These are phyloP conservation scores for Aspergillus glaucus DNA, from an alignment of 2,329 filamentous ascomycete species.

Conservation along the genomic window DNA sequence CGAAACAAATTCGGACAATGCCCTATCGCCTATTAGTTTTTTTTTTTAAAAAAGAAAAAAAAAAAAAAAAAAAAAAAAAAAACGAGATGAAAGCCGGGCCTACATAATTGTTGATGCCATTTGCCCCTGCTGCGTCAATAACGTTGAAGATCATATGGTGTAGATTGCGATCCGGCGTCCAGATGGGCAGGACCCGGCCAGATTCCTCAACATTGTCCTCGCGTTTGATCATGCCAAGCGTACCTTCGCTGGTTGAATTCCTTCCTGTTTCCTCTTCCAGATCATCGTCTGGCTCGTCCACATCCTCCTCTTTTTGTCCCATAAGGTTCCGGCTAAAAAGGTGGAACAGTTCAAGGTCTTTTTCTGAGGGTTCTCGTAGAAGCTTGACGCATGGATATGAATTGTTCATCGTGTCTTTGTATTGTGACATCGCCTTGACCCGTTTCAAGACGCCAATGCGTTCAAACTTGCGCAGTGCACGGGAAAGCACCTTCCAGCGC, in stretches of 20 bases:
- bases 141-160: conserved; percentile 49
- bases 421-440: conserved; percentile 38
- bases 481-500: conserved; percentile 36
- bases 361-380: conserved; percentile 34
- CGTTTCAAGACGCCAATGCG: conserved; percentile 41
- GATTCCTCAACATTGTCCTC: conserved; percentile 22
- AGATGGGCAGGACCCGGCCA: conserved; percentile 43
- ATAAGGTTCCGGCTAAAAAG: conserved; percentile 26
- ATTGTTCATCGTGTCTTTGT: conserved; percentile 27
- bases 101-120: conserved; percentile 46
- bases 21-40: conserved; percentile 20
- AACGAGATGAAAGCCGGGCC: conserved; percentile 7
- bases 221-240: conserved; percentile 13
- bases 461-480: conserved; percentile 41
- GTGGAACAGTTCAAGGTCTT: conserved; percentile 36
- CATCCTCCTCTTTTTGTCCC: conserved; percentile 23
- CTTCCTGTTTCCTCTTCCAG: conserved; percentile 23
- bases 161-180: conserved; percentile 49
- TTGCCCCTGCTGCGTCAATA: conserved; percentile 40
- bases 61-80: background rate
- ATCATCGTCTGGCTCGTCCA: conserved; percentile 37
- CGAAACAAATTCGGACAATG: conserved; percentile 39
- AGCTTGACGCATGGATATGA: conserved; percentile 40
- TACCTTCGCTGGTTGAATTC: conserved; percentile 7
- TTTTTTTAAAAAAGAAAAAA: background rate